These are phyloP conservation scores for Ophiocordyceps camponoti-floridani DNA, from an alignment of 2,329 filamentous ascomycete species.

Conservation along the genomic window DNA sequence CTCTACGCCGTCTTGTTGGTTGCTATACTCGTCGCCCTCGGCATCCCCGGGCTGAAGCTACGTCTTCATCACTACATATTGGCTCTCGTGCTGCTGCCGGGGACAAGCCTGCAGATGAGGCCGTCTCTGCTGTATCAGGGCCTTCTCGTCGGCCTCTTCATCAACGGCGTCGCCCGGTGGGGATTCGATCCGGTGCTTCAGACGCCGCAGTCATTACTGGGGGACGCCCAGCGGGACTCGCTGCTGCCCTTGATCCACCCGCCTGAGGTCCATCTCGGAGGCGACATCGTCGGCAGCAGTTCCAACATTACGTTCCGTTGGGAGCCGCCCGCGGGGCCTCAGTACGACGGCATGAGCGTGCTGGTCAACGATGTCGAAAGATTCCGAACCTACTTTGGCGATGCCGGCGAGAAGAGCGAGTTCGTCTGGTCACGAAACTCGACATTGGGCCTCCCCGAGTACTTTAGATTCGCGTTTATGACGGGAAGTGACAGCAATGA, in stretches of 20 bases:
- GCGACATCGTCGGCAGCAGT: constrained; percentile 16
- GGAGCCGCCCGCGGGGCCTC: constrained; percentile 22
- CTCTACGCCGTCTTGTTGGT: constrained; percentile 54
- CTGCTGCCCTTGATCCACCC: constrained; percentile 35
- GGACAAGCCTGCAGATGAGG: constrained; percentile 75
- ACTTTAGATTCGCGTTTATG: constrained; percentile 64
- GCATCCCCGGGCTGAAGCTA: constrained; percentile 59
- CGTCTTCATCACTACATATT: constrained; percentile 94
- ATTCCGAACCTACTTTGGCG: constrained; percentile 52
- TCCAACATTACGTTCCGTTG: constrained; percentile 50
- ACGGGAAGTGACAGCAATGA: constrained; percentile 45
- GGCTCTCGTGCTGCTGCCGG: constrained; percentile 69
- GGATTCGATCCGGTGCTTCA: constrained; percentile 81
- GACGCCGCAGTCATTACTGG: constrained; percentile 54
- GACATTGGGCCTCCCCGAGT: constrained; percentile 37
- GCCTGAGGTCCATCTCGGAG: constrained; percentile 27
- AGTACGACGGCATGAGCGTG: constrained; percentile 60
- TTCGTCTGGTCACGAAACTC: constrained; percentile 43
- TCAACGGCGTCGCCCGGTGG: constrained; percentile 89
- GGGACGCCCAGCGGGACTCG: constrained; percentile 46
- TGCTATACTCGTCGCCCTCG: constrained; percentile 51
- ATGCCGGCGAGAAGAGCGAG: constrained; percentile 21
- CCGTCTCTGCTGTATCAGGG: constrained; percentile 78
- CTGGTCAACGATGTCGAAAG: constrained; percentile 76
- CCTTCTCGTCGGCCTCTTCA: constrained; percentile 73